Percentiles rank a stretch among this genome's conserved stretches.
phyloP scores from a whole-genome alignment of 2,329 filamentous ascomycete species.

The Diaporthe vaccinii region DNA sequence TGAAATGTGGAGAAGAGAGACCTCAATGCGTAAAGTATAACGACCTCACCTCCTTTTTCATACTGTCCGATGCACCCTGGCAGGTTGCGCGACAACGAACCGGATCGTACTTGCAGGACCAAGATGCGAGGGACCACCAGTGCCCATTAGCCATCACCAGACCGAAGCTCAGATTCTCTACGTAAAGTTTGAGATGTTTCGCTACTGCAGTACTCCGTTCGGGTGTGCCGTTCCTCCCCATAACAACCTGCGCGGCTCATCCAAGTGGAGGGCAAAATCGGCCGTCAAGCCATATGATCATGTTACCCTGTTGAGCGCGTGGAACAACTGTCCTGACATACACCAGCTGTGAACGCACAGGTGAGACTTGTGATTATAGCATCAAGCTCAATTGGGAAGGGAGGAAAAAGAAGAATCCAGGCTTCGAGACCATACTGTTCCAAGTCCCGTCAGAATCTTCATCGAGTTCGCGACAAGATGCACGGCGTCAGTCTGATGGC shows the following conservation, averaged over 20 bases:
- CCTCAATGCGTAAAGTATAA: conserved; percentile 75
- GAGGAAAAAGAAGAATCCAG: conserved; percentile 70
- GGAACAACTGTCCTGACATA: conserved; percentile 14
- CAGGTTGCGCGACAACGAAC: background rate
- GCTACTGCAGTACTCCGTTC: background rate
- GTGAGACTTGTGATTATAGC: conserved; percentile 83
- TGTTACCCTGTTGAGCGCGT: background rate
- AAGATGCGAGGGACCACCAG: background rate
- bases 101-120: background rate
- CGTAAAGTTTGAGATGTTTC: background rate
- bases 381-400: conserved; percentile 87
- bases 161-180: background rate
- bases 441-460: conserved; percentile 44
- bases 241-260: background rate
- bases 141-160: background rate
- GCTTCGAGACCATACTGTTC: conserved; percentile 51
- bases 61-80: background rate
- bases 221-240: background rate
- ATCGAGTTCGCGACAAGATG: conserved; percentile 33
- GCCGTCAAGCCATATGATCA: background rate
- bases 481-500: conserved; percentile 42
- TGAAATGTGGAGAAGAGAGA: conserved; percentile 84
- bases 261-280: conserved; percentile 31
- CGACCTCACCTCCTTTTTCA: conserved; percentile 41
- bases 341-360: conserved; percentile 73